Conservation (phyloP, 106 monocot genomes). For the Cymbidium sinense region DNA sequence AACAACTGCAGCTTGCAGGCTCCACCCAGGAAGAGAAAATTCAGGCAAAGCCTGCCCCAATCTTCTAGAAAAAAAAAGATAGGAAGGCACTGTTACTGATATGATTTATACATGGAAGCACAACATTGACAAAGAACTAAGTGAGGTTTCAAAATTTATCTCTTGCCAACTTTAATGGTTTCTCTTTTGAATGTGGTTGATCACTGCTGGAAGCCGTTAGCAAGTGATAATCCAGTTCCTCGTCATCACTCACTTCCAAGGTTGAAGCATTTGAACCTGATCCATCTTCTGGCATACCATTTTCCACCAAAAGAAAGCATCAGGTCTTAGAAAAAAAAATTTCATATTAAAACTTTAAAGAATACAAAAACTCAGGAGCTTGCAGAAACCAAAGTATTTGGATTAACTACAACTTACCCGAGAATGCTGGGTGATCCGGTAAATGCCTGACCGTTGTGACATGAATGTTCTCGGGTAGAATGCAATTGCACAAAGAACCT, state of each 20-base stretch:
- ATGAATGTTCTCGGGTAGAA: conserved; percentile 34
- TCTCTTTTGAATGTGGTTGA: conserved; percentile 18
- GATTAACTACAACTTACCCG: conserved; percentile 11
- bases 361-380: background rate
- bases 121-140: background rate
- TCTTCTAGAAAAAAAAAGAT: background rate
- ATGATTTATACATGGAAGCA: background rate
- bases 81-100: background rate
- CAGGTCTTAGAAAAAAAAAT: background rate
- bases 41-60: no score
- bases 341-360: background rate
- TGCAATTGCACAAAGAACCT: conserved; percentile 39
- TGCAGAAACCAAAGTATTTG: background rate
- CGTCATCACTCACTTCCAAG: conserved; percentile 27
- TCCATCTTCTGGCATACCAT: conserved; percentile 11
- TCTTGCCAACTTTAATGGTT: conserved; percentile 24
- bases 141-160: conserved; percentile 6
- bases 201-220: conserved; percentile 10
- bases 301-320: background rate
- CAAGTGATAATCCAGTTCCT: conserved; percentile 29
- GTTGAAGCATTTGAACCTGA: conserved; percentile 31
- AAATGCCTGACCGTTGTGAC: conserved; percentile 22
- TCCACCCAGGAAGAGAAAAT: background rate
- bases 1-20: background rate
- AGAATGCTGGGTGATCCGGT: conserved; percentile 23